phyloP scores from a whole-genome alignment of 805 yeast species.

The Yamadazyma sp. region DNA sequence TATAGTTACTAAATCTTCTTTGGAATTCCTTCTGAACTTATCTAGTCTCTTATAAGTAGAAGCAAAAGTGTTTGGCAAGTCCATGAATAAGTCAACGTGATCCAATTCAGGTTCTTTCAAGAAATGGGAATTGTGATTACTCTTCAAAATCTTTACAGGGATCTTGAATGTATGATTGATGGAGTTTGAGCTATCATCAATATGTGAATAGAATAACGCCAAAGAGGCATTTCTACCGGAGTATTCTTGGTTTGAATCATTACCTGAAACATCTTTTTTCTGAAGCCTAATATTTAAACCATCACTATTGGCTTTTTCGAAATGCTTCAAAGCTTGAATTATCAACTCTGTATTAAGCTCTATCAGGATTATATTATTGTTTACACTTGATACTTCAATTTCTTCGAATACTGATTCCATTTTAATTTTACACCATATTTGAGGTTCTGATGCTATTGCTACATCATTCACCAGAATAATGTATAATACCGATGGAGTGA shows the following conservation, averaged over 20 bases:
- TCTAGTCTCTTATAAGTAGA: slow-evolving; percentile 61
- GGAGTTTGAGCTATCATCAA: slow-evolving; percentile 37
- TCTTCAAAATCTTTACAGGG: slow-evolving; percentile 63
- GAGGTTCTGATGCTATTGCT: slow-evolving; percentile 56
- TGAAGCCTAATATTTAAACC: slow-evolving; percentile 52
- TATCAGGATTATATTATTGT: slow-evolving; percentile 53
- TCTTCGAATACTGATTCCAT: slow-evolving; percentile 44
- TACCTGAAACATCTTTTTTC: slow-evolving; percentile 33
- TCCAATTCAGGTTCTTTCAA: slow-evolving; percentile 60
- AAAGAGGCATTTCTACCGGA: slow-evolving; percentile 48
- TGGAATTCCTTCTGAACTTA: slow-evolving; percentile 49
- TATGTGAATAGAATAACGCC: slow-evolving; percentile 53
- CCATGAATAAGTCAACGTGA: slow-evolving; percentile 54
- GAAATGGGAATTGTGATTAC: slow-evolving; percentile 48
- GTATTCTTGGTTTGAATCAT: slow-evolving; percentile 11
- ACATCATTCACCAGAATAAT: slow-evolving; percentile 46
- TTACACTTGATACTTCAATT: slow-evolving; percentile 48
- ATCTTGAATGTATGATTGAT: slow-evolving; percentile 66
- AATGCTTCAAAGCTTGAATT: slow-evolving; percentile 54
- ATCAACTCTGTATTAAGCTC: slow-evolving; percentile 64
- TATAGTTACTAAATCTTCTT: slow-evolving; percentile 45
- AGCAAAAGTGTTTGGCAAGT: slow-evolving; percentile 46
- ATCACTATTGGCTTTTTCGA: slow-evolving; percentile 50
- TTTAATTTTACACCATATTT: slow-evolving; percentile 61
- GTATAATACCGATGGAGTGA: slow-evolving; percentile 47